Conservation (phyloP, 805 yeast species). For the Isabelozyma gotoi region DNA sequence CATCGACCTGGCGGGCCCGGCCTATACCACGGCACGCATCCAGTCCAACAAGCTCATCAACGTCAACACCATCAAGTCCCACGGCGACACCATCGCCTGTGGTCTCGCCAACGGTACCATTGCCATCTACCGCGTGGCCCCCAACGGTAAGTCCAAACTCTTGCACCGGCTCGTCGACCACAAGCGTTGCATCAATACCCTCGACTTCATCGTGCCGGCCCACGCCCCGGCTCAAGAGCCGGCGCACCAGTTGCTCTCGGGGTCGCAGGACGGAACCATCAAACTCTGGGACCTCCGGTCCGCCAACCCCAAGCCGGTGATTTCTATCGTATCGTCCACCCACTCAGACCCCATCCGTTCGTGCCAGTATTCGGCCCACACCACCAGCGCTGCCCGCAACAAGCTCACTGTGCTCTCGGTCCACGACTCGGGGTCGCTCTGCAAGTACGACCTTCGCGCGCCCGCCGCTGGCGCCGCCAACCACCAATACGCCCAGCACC, state of each 20-base stretch:
- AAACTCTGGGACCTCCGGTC: constrained; percentile 72
- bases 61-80: constrained; percentile 39
- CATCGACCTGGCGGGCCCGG: constrained; percentile 20
- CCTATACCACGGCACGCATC: constrained; percentile 11
- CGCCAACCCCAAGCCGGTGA: constrained; percentile 44
- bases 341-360: constrained; percentile 70
- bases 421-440: constrained; percentile 86
- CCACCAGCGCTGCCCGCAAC: constrained; percentile 37
- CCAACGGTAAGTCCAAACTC: constrained; percentile 31
- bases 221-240: constrained; percentile 1
- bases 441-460: constrained; percentile 78
- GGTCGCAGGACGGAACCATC: constrained; percentile 79
- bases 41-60: constrained; percentile 26
- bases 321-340: constrained; percentile 48
- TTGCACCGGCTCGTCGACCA: constrained; percentile 35
- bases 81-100: constrained; percentile 34
- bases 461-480: constrained; percentile 4
- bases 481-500: constrained; percentile 7
- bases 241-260: constrained; percentile 38
- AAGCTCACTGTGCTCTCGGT: constrained; percentile 61
- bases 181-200: constrained; percentile 40
- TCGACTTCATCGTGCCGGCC: constrained; percentile 30
- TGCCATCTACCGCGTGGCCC: constrained; percentile 27
- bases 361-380: constrained; percentile 53
- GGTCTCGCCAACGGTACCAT: constrained; percentile 40